Base-by-base conservation (phyloP, 176 grass and related monocot genomes). In the Bolboschoenus planiculmis region DNA sequence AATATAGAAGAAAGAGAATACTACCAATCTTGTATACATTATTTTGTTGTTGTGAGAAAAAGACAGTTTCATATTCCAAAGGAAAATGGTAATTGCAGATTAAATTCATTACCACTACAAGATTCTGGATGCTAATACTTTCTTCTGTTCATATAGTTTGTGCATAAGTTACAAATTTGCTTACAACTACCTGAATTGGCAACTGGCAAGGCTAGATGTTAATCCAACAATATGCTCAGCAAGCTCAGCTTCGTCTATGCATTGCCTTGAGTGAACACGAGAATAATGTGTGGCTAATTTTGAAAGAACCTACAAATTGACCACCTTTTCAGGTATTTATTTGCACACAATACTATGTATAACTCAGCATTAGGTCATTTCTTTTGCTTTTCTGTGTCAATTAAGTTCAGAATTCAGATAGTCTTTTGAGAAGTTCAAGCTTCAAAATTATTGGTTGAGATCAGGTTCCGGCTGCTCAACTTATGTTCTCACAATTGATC, bases 151-250 rank as follows among this genome's bases (percentile, higher is more conserved):
- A 61, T 26, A 31, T 2, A 61, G 26, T 61, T 61, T 26, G 4
- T 30, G 10, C 4, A 61, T 3, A 61, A 61, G 10, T 61, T 30
- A 4, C 26, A 61, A 13, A 30, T 42, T 56, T 48, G 4, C 62
- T 60, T 14, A 31, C 31, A 86, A 85, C 65, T 66, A 72, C 92
- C 92, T 91, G 83, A 91, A 98, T 76, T 85, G 90, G 84, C 90
- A 98, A 81, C 43, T 93, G 47, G 90, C 92, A 84, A 98, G 96
- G 80, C 87, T 95, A 60, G 51, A 83, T 42, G 92, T 95, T 83
- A 98, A 88, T 73, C 96, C 92, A 77, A 95, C 87, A 93, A 98
- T 62, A 90, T 93, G 89, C 29, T 98, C 92, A 20, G 89, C 92
- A 71, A 98, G 68, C 88, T 98, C 92, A 88, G 86, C 87, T 93